Percentiles rank a stretch among this genome's conserved stretches.
These are phyloP conservation scores for Penicillium nucicola DNA, from an alignment of 495 filamentous ascomycete species.

Conservation along the genomic window DNA sequence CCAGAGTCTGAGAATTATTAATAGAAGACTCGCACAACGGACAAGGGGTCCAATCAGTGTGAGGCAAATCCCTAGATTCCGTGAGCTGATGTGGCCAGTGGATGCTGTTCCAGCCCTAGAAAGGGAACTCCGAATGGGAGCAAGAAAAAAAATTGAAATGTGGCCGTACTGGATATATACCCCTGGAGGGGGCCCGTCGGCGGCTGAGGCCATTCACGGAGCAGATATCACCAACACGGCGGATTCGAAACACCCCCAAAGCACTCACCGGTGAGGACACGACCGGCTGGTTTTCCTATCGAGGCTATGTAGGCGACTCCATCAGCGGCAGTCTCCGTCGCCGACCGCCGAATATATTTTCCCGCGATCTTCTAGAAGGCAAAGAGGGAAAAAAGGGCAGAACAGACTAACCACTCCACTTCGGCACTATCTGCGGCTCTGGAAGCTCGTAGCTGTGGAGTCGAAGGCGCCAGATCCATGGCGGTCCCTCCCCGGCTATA, in stretches of 20 bases:
- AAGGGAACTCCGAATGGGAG: neutral
- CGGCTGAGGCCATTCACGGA: conserved; percentile 24
- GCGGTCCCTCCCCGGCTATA: conserved; percentile 18
- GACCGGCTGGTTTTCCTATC: conserved; percentile 1
- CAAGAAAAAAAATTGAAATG: conserved; percentile 13
- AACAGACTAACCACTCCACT: conserved; percentile 12
- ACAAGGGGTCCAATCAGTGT: conserved; percentile 2
- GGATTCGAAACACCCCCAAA: conserved; percentile 11
- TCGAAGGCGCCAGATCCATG: conserved; percentile 3
- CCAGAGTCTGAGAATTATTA: conserved; percentile 4
- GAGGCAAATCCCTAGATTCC: conserved; percentile 6
- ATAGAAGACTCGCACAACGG: conserved; percentile 6
- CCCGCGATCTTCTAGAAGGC: conserved; percentile 2
- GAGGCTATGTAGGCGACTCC: neutral
- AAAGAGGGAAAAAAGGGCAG: neutral
- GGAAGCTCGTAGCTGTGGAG: conserved; percentile 27
- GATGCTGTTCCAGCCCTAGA: neutral
- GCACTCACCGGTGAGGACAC: conserved; percentile 2
- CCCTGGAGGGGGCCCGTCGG: conserved; percentile 4
- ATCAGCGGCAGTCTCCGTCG: conserved; percentile 21
- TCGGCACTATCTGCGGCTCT: conserved; percentile 33
- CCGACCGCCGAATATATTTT: conserved; percentile 8
- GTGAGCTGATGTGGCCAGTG: neutral
- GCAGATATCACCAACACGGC: conserved; percentile 15
- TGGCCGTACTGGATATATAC: conserved; percentile 7